Evolutionary conservation across 2,329 filamentous ascomycete species (phyloP).

Genomic region (Aspergillus intermedius): DNA sequence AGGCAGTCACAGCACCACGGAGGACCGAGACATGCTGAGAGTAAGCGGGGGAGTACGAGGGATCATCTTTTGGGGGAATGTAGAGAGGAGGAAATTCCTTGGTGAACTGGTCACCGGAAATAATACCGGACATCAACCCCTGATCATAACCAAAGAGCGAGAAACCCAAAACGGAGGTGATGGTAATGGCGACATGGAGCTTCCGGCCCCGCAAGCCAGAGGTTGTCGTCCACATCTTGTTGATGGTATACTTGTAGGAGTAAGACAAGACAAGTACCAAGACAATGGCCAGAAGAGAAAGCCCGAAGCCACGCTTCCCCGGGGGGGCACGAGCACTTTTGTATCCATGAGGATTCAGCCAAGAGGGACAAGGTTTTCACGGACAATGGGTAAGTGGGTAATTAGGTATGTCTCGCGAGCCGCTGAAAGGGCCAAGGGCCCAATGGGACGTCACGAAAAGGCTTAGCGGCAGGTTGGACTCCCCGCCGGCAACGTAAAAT

Average conservation of each 20-base stretch:
- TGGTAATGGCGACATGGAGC: conserved; percentile 20
- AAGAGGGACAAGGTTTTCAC: no score
- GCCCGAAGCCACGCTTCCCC: not conserved
- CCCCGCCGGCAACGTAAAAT: no score
- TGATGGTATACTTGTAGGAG: not conserved
- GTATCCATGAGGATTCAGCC: not conserved
- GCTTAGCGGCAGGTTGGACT: conserved; percentile 1
- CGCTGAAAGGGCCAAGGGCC: not conserved
- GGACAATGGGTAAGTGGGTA: no score
- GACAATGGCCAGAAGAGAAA: not conserved
- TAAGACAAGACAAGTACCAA: not conserved
- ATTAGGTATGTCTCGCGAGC: conserved; percentile 6
- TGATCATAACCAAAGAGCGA: conserved; percentile 41
- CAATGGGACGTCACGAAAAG: not conserved
- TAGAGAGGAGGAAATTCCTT: conserved; percentile 16
- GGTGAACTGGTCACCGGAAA: conserved; percentile 20
- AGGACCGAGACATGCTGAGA: conserved; percentile 32
- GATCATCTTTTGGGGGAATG: conserved; percentile 21
- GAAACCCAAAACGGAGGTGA: conserved; percentile 44
- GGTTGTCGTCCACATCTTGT: conserved; percentile 28
- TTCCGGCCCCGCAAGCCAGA: conserved; percentile 19
- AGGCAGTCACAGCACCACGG: conserved; percentile 47
- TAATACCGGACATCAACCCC: conserved; percentile 28
- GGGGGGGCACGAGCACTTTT: not conserved
- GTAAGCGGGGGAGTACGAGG: conserved; percentile 35